Evolutionary conservation across 495 filamentous ascomycete genomes (phyloP), one percentile per base, ranked within the genome.

Genomic region (Sporormia fimetaria): DNA sequence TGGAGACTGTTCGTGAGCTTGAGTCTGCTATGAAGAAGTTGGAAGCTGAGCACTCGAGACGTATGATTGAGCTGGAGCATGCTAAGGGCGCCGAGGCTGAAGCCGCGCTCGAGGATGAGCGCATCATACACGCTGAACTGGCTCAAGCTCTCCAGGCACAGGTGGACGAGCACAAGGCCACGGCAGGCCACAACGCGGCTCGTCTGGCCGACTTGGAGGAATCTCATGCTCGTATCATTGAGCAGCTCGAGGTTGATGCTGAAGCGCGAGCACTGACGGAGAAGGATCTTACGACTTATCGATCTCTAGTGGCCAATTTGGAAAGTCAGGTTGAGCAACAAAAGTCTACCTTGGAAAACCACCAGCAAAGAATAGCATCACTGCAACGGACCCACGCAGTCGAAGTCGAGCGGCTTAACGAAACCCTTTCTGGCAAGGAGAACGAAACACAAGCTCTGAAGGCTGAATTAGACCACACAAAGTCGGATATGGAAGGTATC

Each of bases 81-180:
- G 6, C 32, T 5, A 39, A 30, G 52, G 56, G 25, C 8, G 46
- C 52, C 33, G 26, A 57, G 27, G 57, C 57, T 46, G 47, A 48
- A 55, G 42, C 46, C 35, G 66, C 47, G 31, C 65, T 71, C 15
- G 68, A 75, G 33, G 52, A 57, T 33, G 75, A 77, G 51, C 65
- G 65, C 20, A 54, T 39, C 9, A 70, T 70, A 51, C 81, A 94
- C 45, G 65, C 79, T 40, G 70, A 80, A 24, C 56, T 78, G 25
- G 69, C 93, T 21, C 66, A 71, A 21, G 63, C 67, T 21, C 62
- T 99, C 28, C 80, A 81, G 45, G 67, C 64, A 40, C 75, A 87
- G 50, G 79, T 96, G 41, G 77, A 84, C 21, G 74, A 81, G 43
- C 83, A 92, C 60, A 87, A 81, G 63, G 58, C 69, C 11, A 74